Percentiles rank a stretch among this genome's conserved stretches.
Evolutionary conservation across 371 early-diverging fungal species (phyloP).

Genomic region (Umbelopsis sp.): DNA sequence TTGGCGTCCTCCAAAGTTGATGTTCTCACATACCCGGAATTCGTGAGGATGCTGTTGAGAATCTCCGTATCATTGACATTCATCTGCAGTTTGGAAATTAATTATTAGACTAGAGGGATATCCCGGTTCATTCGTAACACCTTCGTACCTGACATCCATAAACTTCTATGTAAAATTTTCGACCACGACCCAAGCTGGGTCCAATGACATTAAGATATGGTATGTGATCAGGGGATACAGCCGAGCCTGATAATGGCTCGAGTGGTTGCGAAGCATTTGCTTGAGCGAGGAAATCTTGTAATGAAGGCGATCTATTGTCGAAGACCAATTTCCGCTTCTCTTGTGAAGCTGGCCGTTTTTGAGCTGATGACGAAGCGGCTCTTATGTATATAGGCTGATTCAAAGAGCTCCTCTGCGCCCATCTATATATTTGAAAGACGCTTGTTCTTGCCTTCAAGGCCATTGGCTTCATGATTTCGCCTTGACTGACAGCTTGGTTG

Average conservation of each 20-base stretch:
- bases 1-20: constrained; percentile 61
- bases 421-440: background rate
- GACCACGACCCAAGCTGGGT: constrained; percentile 42
- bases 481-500: too few relatives aligned
- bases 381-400: background rate
- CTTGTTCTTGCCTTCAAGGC: background rate
- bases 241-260: constrained; percentile 23
- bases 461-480: background rate
- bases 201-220: constrained; percentile 60
- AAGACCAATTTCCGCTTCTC: constrained; percentile 55
- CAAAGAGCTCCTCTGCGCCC: background rate
- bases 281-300: constrained; percentile 59
- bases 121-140: background rate
- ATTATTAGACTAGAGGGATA: background rate
- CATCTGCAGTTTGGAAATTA: constrained; percentile 47
- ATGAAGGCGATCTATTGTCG: constrained; percentile 67
- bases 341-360: constrained; percentile 12
- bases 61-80: constrained; percentile 84
- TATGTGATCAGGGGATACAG: constrained; percentile 42
- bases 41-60: constrained; percentile 73
- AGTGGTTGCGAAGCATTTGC: constrained; percentile 18
- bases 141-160: constrained; percentile 73
- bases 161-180: constrained; percentile 72
- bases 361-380: background rate
- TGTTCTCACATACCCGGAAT: constrained; percentile 71